Evolutionary conservation across 163 green algal species (phyloP).

Genomic region (Chlorella variabilis): DNA sequence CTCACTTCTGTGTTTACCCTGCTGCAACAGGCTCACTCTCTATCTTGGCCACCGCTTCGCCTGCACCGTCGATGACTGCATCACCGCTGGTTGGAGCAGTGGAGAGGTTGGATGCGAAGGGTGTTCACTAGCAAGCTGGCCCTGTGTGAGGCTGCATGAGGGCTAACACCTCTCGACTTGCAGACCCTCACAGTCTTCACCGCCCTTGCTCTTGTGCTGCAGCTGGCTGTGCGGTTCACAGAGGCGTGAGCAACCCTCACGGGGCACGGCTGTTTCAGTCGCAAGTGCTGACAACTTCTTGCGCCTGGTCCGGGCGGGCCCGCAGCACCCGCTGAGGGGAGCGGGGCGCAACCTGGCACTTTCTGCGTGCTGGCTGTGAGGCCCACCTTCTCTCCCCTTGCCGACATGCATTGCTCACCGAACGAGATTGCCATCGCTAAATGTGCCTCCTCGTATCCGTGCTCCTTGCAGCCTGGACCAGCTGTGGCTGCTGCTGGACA

Average conservation of each 20-base stretch:
- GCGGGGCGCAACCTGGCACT: background rate
- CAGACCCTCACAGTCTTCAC: no score
- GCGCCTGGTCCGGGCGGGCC: conserved; percentile 9
- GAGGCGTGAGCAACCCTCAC: conserved; percentile 12
- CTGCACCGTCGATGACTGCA: background rate
- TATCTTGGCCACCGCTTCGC: conserved; percentile 33
- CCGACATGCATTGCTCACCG: no score
- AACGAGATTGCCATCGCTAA: no score
- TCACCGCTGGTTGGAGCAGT: background rate
- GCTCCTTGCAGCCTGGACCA: conserved; percentile 1
- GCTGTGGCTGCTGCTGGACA: conserved; percentile 13
- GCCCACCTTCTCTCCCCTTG: background rate
- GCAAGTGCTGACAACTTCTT: conserved; percentile 7
- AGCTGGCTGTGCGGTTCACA: conserved; percentile 21
- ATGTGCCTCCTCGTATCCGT: no score
- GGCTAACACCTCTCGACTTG: no score
- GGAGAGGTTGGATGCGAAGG: background rate
- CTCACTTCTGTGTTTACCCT: no score
- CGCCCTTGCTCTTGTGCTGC: background rate
- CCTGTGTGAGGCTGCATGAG: no score
- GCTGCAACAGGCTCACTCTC: conserved; percentile 28
- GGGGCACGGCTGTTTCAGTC: background rate
- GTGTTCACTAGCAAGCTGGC: background rate
- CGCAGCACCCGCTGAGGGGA: conserved; percentile 23
- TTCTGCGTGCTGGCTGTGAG: background rate